Evolutionary conservation across 805 yeast genomes (phyloP).

Genomic region (Metschnikowia bowlesiae): DNA sequence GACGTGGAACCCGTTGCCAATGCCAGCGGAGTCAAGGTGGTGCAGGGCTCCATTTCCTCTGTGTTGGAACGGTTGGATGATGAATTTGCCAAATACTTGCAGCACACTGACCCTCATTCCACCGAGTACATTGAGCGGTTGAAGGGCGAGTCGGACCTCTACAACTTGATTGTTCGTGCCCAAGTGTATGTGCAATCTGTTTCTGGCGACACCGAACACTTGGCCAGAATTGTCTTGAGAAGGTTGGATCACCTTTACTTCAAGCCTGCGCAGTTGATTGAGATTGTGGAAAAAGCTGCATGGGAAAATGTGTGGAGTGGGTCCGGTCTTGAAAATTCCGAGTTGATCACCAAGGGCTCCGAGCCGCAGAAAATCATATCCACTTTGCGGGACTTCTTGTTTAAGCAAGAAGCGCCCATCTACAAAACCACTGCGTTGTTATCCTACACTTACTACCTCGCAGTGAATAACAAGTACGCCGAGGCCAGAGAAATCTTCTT

Average conservation of each 20-base stretch:
- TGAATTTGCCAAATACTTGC: constrained; percentile 84
- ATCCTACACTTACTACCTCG: constrained; percentile 83
- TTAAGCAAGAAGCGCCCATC: constrained; percentile 60
- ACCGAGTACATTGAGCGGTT: constrained; percentile 88
- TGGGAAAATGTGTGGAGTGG: constrained; percentile 52
- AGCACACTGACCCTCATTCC: constrained; percentile 90
- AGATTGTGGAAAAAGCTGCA: constrained; percentile 65
- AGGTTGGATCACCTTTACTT: constrained; percentile 91
- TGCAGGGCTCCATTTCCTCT: constrained; percentile 81
- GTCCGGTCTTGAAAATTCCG: constrained; percentile 17
- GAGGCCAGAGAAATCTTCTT: constrained; percentile 86
- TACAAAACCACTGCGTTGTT: constrained; percentile 82
- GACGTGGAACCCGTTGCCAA: constrained; percentile 61
- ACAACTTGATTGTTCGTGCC: constrained; percentile 72
- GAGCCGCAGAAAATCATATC: constrained; percentile 51
- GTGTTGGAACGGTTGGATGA: constrained; percentile 92
- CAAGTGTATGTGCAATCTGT: constrained; percentile 79
- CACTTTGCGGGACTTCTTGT: constrained; percentile 59
- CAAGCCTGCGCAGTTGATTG: constrained; percentile 76
- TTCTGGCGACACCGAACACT: constrained; percentile 50
- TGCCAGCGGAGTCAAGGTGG: constrained; percentile 58
- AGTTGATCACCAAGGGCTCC: constrained; percentile 29
- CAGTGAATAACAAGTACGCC: constrained; percentile 78
- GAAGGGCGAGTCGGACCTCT: constrained; percentile 77
- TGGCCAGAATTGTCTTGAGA: constrained; percentile 72